Evolutionary conservation across 2,329 filamentous ascomycete species (phyloP).

Genomic region (Dendrostoma leiphaemia): DNA sequence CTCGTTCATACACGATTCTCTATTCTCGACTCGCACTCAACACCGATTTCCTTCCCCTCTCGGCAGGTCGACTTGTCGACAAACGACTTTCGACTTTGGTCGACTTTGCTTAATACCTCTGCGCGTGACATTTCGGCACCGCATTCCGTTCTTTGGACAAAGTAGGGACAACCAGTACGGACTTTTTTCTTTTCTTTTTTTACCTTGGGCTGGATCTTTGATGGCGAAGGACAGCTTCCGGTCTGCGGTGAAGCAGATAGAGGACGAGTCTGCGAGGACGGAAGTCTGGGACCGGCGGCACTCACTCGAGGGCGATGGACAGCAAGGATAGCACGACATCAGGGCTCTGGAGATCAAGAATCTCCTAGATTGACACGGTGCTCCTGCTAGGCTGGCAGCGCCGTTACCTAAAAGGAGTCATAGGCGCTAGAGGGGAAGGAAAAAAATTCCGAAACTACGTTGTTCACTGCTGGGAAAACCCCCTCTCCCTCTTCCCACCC

Average conservation of each 20-base stretch:
- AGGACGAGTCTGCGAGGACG: no score
- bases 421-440: slow-evolving; percentile 3
- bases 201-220: neutral
- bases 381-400: no score
- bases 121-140: neutral
- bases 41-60: no score
- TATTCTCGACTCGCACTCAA: neutral
- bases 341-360: no score
- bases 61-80: no score
- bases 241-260: neutral
- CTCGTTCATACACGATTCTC: neutral
- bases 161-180: slow-evolving; percentile 1
- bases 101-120: no score
- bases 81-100: neutral
- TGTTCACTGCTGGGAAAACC: neutral
- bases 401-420: slow-evolving; percentile 2
- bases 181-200: neutral
- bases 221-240: neutral
- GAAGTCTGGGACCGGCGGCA: no score
- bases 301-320: neutral
- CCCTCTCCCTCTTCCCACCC: neutral
- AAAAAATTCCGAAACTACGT: slow-evolving; percentile 10
- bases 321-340: no score
- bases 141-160: slow-evolving; percentile 14
- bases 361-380: no score